These are phyloP conservation scores for Candida saitoana DNA, from an alignment of 805 yeast species.

Conservation along the genomic window DNA sequence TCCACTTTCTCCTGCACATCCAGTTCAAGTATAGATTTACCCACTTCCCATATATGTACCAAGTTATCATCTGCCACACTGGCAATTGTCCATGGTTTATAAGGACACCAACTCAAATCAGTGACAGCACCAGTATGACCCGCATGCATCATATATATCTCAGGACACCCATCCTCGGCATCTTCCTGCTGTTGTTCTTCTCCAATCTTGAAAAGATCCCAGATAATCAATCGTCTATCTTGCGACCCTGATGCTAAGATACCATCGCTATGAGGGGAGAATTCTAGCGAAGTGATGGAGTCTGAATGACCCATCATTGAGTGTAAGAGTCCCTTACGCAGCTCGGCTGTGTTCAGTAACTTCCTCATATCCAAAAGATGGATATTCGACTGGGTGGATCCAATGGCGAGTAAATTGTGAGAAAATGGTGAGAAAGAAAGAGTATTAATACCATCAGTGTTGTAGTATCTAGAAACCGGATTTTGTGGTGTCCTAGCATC, in stretches of 20 bases:
- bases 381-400: constrained; percentile 64
- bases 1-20: constrained; percentile 7
- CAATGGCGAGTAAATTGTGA: constrained; percentile 58
- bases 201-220: constrained; percentile 80
- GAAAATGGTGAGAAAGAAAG: constrained; percentile 64
- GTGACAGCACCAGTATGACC: constrained; percentile 80
- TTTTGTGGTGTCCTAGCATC: constrained; percentile 44
- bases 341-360: constrained; percentile 15
- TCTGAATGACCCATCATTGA: constrained; percentile 79
- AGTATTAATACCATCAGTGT: constrained; percentile 47
- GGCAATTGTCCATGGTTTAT: constrained; percentile 72
- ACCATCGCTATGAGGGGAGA: constrained; percentile 76
- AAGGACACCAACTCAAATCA: constrained; percentile 68
- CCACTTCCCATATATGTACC: constrained; percentile 56
- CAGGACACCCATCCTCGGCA: constrained; percentile 88
- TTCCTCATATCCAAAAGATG: constrained; percentile 62
- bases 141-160: constrained; percentile 85
- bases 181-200: constrained; percentile 84
- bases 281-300: constrained; percentile 66
- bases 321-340: constrained; percentile 44
- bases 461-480: constrained; percentile 24
- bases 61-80: constrained; percentile 60
- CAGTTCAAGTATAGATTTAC: constrained; percentile 21
- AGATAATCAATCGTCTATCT: constrained; percentile 72
- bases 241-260: constrained; percentile 71